These are phyloP conservation scores for Kewa caespitosa DNA, from an alignment of 179 eudicot species.

Conservation along the genomic window DNA sequence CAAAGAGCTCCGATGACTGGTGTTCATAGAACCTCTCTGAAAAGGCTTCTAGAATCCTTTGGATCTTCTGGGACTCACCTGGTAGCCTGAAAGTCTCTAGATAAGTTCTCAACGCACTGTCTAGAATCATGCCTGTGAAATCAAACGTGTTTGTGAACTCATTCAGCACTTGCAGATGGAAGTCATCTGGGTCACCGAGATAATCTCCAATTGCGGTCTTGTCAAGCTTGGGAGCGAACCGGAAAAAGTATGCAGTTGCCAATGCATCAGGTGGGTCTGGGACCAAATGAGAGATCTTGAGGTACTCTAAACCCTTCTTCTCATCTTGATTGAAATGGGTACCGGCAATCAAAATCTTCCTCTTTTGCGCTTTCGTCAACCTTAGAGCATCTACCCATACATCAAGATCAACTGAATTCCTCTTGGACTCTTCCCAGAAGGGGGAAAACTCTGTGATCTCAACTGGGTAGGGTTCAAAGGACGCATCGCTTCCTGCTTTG, in stretches of 20 bases:
- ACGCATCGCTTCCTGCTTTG: constrained; percentile 39
- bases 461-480: constrained; percentile 61
- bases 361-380: constrained; percentile 68
- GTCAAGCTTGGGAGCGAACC: constrained; percentile 69
- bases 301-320: constrained; percentile 82
- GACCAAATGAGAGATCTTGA: constrained; percentile 55
- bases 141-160: constrained; percentile 77
- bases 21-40: constrained; percentile 75
- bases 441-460: constrained; percentile 56
- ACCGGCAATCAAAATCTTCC: constrained; percentile 63
- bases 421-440: constrained; percentile 76
- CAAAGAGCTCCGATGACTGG: constrained; percentile 72
- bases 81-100: constrained; percentile 83
- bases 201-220: constrained; percentile 83
- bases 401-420: constrained; percentile 40
- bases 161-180: constrained; percentile 66
- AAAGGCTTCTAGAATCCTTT: constrained; percentile 75
- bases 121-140: constrained; percentile 73
- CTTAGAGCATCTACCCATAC: constrained; percentile 59
- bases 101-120: constrained; percentile 71
- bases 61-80: constrained; percentile 93
- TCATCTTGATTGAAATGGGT: constrained; percentile 87
- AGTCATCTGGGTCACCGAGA: constrained; percentile 85
- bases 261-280: constrained; percentile 76
- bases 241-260: constrained; percentile 68